Evolutionary conservation across 2,329 filamentous ascomycete genomes (phyloP).

Genomic region (Sporothrix inflata): DNA sequence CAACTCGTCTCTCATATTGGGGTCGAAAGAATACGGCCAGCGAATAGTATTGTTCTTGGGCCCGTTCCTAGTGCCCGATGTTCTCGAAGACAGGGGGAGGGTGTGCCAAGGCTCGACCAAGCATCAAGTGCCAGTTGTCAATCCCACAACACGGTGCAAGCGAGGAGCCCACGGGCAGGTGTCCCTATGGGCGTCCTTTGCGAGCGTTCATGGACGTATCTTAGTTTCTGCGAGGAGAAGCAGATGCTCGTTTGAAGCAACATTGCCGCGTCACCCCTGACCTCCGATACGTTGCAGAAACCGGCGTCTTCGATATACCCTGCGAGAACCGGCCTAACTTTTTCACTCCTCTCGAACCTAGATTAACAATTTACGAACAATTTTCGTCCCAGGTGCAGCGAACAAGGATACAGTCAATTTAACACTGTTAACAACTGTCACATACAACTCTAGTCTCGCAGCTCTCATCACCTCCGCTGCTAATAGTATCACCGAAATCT

Average conservation of each 20-base stretch:
- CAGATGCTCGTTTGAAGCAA: not conserved
- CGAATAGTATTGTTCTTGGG: not conserved
- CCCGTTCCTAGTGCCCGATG: not conserved
- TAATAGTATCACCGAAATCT: not conserved
- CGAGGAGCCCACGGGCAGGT: not conserved
- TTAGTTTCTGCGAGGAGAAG: not conserved
- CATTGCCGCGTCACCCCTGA: not conserved
- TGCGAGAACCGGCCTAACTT: not conserved
- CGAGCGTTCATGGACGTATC: not conserved
- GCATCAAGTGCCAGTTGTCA: not conserved
- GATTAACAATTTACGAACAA: not conserved
- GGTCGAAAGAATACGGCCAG: not conserved
- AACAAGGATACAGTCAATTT: not conserved
- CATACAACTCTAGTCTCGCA: not conserved
- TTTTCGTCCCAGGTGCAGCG: not conserved
- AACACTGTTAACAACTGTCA: not conserved
- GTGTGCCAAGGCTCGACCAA: not conserved
- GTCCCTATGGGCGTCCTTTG: not conserved
- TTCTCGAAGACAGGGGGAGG: not conserved
- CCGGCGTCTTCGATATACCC: not conserved
- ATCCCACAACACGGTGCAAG: not conserved
- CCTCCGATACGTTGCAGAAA: not conserved
- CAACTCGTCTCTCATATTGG: not conserved
- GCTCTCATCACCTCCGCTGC: not conserved
- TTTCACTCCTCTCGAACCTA: no score